Percentiles rank a stretch among this genome's conserved stretches.
Conservation (phyloP, 2,329 filamentous ascomycete genomes). For the Gnomoniopsis smithogilvyi region DNA sequence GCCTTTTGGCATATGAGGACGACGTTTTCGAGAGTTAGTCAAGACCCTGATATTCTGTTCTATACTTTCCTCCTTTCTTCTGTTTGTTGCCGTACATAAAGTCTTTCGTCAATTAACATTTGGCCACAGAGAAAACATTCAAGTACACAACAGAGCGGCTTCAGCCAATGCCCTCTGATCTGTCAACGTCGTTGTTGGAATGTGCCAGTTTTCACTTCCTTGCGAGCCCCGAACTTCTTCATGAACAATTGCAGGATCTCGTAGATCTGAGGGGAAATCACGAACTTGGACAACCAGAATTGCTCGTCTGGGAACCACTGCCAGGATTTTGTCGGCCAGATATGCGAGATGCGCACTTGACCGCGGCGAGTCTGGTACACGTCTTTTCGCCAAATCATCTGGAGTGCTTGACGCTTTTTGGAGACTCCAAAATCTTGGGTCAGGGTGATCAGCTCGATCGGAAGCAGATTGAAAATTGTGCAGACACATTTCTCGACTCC, state of each 20-base stretch:
- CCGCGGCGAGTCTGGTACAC: constrained; percentile 26
- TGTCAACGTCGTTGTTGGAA: constrained; percentile 15
- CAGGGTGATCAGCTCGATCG: not conserved
- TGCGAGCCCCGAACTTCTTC: constrained; percentile 17
- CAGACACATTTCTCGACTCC: not conserved
- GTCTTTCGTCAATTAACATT: constrained; percentile 18
- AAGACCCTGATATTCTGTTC: not conserved
- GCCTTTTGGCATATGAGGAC: constrained; percentile 10
- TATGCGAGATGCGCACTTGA: constrained; percentile 25
- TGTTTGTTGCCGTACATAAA: too few relatives aligned
- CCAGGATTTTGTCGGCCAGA: constrained; percentile 19
- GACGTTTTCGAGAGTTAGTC: not conserved
- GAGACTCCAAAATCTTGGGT: not conserved
- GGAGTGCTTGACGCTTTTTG: constrained; percentile 27
- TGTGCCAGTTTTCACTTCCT: constrained; percentile 26
- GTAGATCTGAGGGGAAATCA: constrained; percentile 9
- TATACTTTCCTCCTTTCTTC: too few relatives aligned
- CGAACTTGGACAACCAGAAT: not conserved
- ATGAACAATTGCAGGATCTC: constrained; percentile 21
- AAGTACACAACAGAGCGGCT: constrained; percentile 20
- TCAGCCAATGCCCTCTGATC: constrained; percentile 14
- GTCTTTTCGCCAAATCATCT: constrained; percentile 36
- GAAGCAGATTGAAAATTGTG: not conserved
- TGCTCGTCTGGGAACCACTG: constrained; percentile 12
- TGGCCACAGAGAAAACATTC: constrained; percentile 22